These are phyloP conservation scores for Trichophyton schoenleinii DNA, from an alignment of 2,329 filamentous ascomycete genomes.

Conservation along the genomic window DNA sequence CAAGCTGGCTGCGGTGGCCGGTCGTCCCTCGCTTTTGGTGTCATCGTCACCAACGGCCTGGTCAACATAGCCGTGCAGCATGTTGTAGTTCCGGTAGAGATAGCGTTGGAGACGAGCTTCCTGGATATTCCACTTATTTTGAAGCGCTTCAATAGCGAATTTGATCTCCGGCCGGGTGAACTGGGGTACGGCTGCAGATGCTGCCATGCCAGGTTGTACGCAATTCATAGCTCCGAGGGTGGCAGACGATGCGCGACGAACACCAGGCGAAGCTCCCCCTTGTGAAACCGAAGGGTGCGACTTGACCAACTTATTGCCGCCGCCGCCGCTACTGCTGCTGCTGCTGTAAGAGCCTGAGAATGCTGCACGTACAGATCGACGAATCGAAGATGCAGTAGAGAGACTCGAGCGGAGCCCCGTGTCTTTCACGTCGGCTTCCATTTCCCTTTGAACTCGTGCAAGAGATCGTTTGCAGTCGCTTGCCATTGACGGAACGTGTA, in stretches of 20 bases:
- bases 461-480: constrained; percentile 50
- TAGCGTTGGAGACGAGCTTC: constrained; percentile 32
- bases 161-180: constrained; percentile 4
- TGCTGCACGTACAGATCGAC: constrained; percentile 32
- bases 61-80: constrained; percentile 23
- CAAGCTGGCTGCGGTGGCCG: constrained; percentile 27
- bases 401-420: constrained; percentile 13
- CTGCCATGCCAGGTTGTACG: neutral
- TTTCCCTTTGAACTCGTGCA: constrained; percentile 45
- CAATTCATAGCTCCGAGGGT: constrained; percentile 7
- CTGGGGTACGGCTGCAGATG: constrained; percentile 7
- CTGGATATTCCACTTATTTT: constrained; percentile 36
- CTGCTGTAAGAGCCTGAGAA: constrained; percentile 21
- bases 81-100: constrained; percentile 35
- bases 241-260: neutral
- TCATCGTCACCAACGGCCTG: constrained; percentile 19
- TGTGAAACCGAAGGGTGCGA: constrained; percentile 1
- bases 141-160: constrained; percentile 16
- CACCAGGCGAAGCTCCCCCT: constrained; percentile 6
- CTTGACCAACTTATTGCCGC: constrained; percentile 24
- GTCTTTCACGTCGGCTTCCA: constrained; percentile 40
- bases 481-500: constrained; percentile 52
- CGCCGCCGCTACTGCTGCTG: neutral
- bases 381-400: constrained; percentile 29
- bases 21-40: constrained; percentile 26